Percentiles rank a stretch among this genome's conserved stretches.
Evolutionary conservation across 106 monocot species (phyloP).

Genomic region (Apostasia ramifera): DNA sequence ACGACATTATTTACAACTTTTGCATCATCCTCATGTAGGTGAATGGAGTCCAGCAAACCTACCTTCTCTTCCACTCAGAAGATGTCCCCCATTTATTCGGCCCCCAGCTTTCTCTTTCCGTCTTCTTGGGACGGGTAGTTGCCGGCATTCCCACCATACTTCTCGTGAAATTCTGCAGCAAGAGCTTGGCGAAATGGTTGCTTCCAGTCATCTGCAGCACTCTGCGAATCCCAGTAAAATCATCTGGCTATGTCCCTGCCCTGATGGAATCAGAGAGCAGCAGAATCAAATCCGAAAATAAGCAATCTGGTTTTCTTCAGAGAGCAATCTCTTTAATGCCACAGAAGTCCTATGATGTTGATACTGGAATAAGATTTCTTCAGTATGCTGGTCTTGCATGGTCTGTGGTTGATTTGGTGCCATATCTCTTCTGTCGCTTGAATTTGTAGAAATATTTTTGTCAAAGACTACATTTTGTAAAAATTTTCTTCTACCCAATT

Average conservation of each 20-base stretch:
- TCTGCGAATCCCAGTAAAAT: conserved; percentile 64
- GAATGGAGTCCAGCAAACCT: conserved; percentile 68
- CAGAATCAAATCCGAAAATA: conserved; percentile 27
- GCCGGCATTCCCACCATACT: conserved; percentile 84
- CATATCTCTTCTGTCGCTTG: conserved; percentile 54
- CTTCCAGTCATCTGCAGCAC: conserved; percentile 73
- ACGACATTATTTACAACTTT: neutral
- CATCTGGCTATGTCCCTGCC: conserved; percentile 71
- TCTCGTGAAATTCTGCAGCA: conserved; percentile 83
- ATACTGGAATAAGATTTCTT: conserved; percentile 77
- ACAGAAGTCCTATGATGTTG: conserved; percentile 59
- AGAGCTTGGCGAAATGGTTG: conserved; percentile 79
- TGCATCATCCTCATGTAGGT: conserved; percentile 28
- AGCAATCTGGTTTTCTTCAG: conserved; percentile 42
- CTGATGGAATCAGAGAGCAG: conserved; percentile 34
- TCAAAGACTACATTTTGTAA: neutral
- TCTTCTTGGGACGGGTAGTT: conserved; percentile 45
- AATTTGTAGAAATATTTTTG: conserved; percentile 21
- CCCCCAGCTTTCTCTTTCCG: conserved; percentile 26
- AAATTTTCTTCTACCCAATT: neutral
- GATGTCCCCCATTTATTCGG: conserved; percentile 40
- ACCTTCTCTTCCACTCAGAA: conserved; percentile 37
- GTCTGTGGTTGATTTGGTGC: conserved; percentile 79
- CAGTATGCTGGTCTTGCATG: conserved; percentile 88
- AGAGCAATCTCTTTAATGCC: conserved; percentile 39